A percentile compares a stretch with the other conserved stretches of the same genome.
phyloP scores from a whole-genome alignment of 1,139 yeast genomes.

The Saccharomyces uvarum region DNA sequence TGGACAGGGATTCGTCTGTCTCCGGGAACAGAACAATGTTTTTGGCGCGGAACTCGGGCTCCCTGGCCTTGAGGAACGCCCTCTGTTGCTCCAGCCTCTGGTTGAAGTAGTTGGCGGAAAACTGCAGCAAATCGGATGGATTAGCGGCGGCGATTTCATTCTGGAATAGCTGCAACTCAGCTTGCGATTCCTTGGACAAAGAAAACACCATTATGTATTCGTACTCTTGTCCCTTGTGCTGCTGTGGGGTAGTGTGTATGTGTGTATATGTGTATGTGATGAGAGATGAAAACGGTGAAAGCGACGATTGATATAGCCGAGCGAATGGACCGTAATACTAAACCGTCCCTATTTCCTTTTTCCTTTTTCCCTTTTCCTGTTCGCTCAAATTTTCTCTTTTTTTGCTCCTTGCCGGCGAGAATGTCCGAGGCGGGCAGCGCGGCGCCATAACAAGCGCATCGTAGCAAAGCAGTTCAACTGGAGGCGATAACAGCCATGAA shows the following conservation, averaged over 20 bases:
- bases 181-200: slow-evolving; percentile 3
- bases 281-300: neutral
- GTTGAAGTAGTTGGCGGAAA: slow-evolving; percentile 66
- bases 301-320: neutral
- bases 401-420: neutral
- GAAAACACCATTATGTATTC: slow-evolving; percentile 3
- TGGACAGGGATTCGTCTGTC: neutral
- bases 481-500: neutral
- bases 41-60: slow-evolving; percentile 44
- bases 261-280: neutral
- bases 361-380: neutral
- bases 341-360: neutral
- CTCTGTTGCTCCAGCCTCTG: slow-evolving; percentile 56
- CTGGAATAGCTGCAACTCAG: slow-evolving; percentile 36
- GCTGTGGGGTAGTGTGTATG: neutral
- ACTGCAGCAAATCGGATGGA: slow-evolving; percentile 65
- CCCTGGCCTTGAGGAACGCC: slow-evolving; percentile 46
- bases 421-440: neutral
- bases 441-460: neutral
- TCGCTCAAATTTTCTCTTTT: neutral
- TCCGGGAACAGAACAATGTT: slow-evolving; percentile 48
- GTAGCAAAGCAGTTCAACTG: neutral
- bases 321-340: neutral
- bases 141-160: slow-evolving; percentile 53
- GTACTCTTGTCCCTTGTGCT: neutral